phyloP scores from a whole-genome alignment of 2,329 filamentous ascomycete genomes.

The Alternaria arbusti region DNA sequence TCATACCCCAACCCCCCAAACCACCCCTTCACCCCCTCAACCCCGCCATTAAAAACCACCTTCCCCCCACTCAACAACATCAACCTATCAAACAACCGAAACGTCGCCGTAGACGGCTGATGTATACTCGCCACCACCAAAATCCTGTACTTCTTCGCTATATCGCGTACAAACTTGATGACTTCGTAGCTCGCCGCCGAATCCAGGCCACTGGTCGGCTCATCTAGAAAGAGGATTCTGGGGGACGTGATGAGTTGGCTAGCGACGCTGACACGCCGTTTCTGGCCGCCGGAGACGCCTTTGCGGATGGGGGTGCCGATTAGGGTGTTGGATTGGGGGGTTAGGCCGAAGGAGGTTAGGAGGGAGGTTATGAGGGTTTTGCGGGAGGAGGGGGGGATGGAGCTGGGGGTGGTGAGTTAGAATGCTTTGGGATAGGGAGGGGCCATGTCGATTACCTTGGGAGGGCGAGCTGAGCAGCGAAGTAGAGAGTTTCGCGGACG shows the following conservation, averaged over 20 bases:
- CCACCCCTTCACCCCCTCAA: conserved; percentile 65
- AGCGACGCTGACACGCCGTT: conserved; percentile 78
- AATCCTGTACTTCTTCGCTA: conserved; percentile 71
- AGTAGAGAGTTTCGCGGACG: conserved; percentile 78
- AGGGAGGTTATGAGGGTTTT: conserved; percentile 69
- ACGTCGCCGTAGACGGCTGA: conserved; percentile 81
- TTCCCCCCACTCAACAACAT: conserved; percentile 74
- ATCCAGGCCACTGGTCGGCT: conserved; percentile 84
- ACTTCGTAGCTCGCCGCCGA: conserved; percentile 79
- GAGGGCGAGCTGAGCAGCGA: conserved; percentile 73
- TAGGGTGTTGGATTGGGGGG: conserved; percentile 70
- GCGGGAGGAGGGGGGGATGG: conserved; percentile 64
- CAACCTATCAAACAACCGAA: conserved; percentile 80
- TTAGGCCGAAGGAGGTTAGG: conserved; percentile 75
- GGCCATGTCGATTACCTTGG: conserved; percentile 39
- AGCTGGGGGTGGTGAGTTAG: conserved; percentile 37
- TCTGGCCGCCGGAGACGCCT: conserved; percentile 85
- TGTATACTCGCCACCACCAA: conserved; percentile 85
- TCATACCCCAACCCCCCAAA: conserved; percentile 65
- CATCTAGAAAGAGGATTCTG: conserved; percentile 81
- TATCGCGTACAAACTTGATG: conserved; percentile 71
- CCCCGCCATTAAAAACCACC: conserved; percentile 74
- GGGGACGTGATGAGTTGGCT: conserved; percentile 82
- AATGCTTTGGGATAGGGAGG: background rate
- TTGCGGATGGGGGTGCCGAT: conserved; percentile 84